Percentiles rank a stretch among this genome's conserved stretches.
These are phyloP conservation scores for Coemansia sp. DNA, from an alignment of 192 early-diverging fungal genomes.

Conservation along the genomic window DNA sequence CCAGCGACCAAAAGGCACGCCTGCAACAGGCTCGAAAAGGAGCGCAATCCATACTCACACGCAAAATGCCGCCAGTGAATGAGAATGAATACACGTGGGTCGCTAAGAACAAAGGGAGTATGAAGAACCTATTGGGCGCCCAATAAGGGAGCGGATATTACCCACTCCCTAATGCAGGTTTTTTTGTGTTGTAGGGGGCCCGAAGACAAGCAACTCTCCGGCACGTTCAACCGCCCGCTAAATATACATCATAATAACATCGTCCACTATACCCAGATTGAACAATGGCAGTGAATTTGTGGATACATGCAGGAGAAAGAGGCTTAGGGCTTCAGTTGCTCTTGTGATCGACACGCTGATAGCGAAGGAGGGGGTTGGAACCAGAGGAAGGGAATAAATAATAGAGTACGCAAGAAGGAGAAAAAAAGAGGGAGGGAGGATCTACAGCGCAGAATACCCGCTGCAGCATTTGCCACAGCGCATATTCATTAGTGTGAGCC, in stretches of 20 bases:
- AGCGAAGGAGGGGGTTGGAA: background rate
- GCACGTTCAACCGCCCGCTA: background rate
- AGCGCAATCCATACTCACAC: background rate
- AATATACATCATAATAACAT: background rate
- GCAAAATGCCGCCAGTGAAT: background rate
- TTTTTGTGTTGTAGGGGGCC: background rate
- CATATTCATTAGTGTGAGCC: background rate
- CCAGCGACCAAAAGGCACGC: background rate
- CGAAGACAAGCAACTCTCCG: background rate
- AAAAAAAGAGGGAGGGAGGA: background rate
- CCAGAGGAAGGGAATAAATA: background rate
- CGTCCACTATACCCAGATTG: background rate
- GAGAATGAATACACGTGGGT: background rate
- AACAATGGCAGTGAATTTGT: slow-evolving; percentile 1
- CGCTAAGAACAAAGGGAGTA: slow-evolving; percentile 4
- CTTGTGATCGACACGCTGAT: background rate
- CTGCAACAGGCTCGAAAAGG: background rate
- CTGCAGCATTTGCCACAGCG: background rate
- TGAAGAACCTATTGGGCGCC: background rate
- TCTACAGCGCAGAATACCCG: background rate
- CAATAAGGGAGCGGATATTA: background rate
- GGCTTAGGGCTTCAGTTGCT: slow-evolving; percentile 1
- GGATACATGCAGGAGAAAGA: slow-evolving; percentile 2
- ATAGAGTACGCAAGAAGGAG: background rate
- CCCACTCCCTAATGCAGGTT: background rate